Conservation (phyloP, 306 rosid genomes). For the Castanea sativa region DNA sequence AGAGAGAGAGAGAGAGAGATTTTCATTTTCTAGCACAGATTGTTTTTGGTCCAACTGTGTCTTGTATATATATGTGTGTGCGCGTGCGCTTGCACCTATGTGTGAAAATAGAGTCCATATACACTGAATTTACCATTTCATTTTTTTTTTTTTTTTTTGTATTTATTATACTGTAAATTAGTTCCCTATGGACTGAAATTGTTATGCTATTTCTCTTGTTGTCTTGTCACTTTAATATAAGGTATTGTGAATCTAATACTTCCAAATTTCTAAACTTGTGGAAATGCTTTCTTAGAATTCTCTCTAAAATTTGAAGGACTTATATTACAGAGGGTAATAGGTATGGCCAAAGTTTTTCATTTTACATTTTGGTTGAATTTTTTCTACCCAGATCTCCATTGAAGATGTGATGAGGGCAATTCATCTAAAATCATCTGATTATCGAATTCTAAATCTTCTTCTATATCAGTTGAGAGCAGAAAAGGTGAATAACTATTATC, state of each 20-base stretch:
- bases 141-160: neutral
- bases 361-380: conserved; percentile 22
- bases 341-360: neutral
- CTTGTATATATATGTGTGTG: too few relatives aligned
- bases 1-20: too few relatives aligned
- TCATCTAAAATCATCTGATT: conserved; percentile 86
- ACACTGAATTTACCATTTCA: neutral
- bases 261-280: neutral
- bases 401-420: conserved; percentile 80
- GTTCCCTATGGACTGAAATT: neutral
- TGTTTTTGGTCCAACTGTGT: too few relatives aligned
- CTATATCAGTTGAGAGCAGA: conserved; percentile 75
- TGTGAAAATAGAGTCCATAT: neutral
- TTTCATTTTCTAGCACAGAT: too few relatives aligned
- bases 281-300: neutral
- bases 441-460: conserved; percentile 85
- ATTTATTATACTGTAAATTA: neutral
- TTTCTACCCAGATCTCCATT: conserved; percentile 53
- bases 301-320: conserved; percentile 4
- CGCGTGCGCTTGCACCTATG: fast-evolving
- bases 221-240: neutral
- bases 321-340: neutral
- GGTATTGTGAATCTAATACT: neutral
- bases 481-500: conserved; percentile 46
- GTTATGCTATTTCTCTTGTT: neutral